phyloP scores from a whole-genome alignment of 345 rosid species.

The Ceriops decandra region DNA sequence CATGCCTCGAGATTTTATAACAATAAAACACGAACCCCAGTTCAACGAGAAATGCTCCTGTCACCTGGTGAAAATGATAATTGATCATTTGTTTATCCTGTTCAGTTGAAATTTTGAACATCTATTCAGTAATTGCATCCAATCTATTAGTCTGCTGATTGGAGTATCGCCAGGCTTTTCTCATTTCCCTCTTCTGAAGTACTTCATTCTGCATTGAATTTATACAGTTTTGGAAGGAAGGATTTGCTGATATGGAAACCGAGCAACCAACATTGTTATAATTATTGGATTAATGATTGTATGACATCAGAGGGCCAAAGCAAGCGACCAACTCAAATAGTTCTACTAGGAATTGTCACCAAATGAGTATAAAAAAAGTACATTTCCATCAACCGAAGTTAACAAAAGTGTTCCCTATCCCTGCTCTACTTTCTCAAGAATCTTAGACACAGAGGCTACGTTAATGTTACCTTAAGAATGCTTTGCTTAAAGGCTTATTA shows the following conservation, averaged over 20 bases:
- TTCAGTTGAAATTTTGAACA: no score
- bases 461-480: conserved; percentile 21
- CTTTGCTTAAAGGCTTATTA: conserved; percentile 25
- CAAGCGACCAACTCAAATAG: not conserved
- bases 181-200: conserved; percentile 6
- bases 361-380: not conserved
- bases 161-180: no score
- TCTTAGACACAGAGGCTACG: conserved; percentile 18
- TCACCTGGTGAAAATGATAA: no score
- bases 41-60: no score
- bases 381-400: not conserved
- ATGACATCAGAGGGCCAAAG: not conserved
- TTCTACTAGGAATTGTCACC: not conserved
- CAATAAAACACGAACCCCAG: not conserved
- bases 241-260: not conserved
- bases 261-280: no score
- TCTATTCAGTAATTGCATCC: no score
- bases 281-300: not conserved
- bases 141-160: no score
- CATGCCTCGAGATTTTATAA: not conserved
- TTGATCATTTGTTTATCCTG: no score
- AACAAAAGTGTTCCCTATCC: not conserved
- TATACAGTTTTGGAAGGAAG: not conserved
- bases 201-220: not conserved
- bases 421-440: conserved; percentile 9